phyloP scores from a whole-genome alignment of 2,329 filamentous ascomycete genomes.

The Microsporum ferrugineum region DNA sequence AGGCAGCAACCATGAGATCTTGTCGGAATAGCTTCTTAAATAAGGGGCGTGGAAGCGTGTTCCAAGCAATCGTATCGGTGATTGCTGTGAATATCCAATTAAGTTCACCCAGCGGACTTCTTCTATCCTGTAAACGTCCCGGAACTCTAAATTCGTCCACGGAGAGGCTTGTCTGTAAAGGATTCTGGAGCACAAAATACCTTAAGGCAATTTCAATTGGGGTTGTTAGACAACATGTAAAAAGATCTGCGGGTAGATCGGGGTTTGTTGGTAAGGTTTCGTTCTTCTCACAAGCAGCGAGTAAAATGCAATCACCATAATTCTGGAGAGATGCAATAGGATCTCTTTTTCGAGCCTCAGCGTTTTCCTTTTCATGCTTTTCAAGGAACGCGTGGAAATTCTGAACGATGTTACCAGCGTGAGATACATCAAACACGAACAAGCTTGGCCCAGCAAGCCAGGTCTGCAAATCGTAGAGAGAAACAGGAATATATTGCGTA shows the following conservation, averaged over 20 bases:
- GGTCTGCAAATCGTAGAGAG: conserved; percentile 83
- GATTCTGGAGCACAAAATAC: conserved; percentile 93
- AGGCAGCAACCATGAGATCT: conserved; percentile 95
- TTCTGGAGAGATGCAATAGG: conserved; percentile 51
- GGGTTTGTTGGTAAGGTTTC: conserved; percentile 94
- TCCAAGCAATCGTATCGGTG: conserved; percentile 98
- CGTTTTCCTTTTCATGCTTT: conserved; percentile 84
- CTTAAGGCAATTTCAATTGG: conserved; percentile 95
- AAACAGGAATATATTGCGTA: conserved; percentile 96
- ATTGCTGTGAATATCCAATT: conserved; percentile 99
- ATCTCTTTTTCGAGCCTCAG: conserved; percentile 63
- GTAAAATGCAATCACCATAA: conserved; percentile 79
- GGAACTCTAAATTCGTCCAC: conserved; percentile 80
- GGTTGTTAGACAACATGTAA: conserved; percentile 90
- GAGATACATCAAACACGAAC: conserved; percentile 96
- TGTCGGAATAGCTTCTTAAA: conserved; percentile 97
- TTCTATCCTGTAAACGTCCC: conserved; percentile 78
- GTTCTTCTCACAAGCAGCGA: conserved; percentile 80
- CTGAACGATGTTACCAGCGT: conserved; percentile 86
- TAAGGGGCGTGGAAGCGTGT: conserved; percentile 72
- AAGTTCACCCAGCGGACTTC: conserved; percentile 86
- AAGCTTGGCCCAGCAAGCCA: conserved; percentile 94
- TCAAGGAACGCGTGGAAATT: conserved; percentile 93
- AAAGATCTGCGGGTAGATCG: conserved; percentile 82
- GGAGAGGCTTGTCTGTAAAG: conserved; percentile 54